A percentile compares a stretch with the other conserved stretches of the same genome.
phyloP scores from a whole-genome alignment of 257 asterid species.

The Primulina eburnea region DNA sequence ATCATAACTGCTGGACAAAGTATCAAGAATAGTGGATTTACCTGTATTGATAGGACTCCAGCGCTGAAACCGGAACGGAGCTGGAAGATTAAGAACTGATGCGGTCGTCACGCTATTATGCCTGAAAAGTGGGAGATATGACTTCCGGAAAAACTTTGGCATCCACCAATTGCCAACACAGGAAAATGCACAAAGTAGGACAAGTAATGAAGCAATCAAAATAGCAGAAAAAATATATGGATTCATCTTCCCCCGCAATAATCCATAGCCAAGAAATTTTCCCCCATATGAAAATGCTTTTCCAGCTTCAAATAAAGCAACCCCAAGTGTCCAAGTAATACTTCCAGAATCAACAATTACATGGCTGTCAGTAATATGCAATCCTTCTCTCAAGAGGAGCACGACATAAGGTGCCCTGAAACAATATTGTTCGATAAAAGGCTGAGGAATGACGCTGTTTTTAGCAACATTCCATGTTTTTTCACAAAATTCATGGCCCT shows the following conservation, averaged over 20 bases:
- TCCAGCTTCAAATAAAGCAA: constrained; percentile 69
- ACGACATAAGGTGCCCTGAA: constrained; percentile 66
- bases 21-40: constrained; percentile 19
- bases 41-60: constrained; percentile 70
- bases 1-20: not conserved
- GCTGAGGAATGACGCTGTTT: constrained; percentile 62
- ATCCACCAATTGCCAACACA: constrained; percentile 42
- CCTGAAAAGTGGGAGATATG: constrained; percentile 58
- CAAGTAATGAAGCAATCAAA: constrained; percentile 44
- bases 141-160: constrained; percentile 44
- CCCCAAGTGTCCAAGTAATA: constrained; percentile 72
- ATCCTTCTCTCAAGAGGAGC: constrained; percentile 58
- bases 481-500: constrained; percentile 42
- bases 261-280: constrained; percentile 34
- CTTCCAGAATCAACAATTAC: constrained; percentile 62
- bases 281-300: constrained; percentile 38
- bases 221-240: constrained; percentile 34
- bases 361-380: constrained; percentile 54
- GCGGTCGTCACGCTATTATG: constrained; percentile 42
- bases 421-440: constrained; percentile 69
- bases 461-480: constrained; percentile 51
- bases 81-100: constrained; percentile 41
- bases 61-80: constrained; percentile 52
- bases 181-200: constrained; percentile 42
- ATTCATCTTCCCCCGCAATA: constrained; percentile 41